Percentiles rank a stretch among this genome's conserved stretches.
These are phyloP conservation scores for Globisporangium paddicum DNA, from an alignment of 352 stramenopile species.

Conservation along the genomic window DNA sequence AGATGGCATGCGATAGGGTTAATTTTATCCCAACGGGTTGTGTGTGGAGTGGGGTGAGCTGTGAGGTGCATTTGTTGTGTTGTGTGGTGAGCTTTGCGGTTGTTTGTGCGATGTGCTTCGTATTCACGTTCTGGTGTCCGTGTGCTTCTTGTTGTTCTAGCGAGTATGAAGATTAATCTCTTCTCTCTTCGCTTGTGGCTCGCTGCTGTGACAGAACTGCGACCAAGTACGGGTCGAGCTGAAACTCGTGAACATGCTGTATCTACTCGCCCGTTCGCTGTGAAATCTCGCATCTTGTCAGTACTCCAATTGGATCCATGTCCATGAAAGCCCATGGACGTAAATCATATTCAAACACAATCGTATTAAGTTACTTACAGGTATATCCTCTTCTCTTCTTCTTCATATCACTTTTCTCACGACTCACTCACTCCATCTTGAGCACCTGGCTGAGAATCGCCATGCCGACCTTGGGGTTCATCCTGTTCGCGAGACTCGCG, in stretches of 20 bases:
- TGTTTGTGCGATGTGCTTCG: neutral
- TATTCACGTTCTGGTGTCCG: slow-evolving; percentile 10
- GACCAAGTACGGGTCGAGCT: slow-evolving; percentile 11
- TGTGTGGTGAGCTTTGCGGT: neutral
- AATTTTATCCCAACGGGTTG: neutral
- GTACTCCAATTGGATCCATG: slow-evolving; percentile 1
- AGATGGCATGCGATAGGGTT: neutral
- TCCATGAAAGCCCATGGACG: neutral
- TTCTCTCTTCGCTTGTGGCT: slow-evolving; percentile 6
- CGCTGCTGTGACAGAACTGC: slow-evolving; percentile 8
- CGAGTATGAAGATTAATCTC: slow-evolving; percentile 12
- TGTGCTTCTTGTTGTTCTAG: slow-evolving; percentile 1
- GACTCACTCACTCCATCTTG: slow-evolving; percentile 26
- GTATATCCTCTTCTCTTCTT: neutral
- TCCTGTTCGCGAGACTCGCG: slow-evolving; percentile 50
- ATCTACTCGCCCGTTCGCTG: neutral
- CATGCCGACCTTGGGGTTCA: slow-evolving; percentile 62
- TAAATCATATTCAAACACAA: slow-evolving; percentile 2
- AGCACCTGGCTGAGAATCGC: slow-evolving; percentile 47
- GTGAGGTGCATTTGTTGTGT: neutral
- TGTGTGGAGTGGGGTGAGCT: too few species aligned
- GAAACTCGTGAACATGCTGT: neutral
- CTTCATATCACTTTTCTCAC: too few species aligned
- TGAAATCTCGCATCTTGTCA: neutral
- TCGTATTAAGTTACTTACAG: neutral